Evolutionary conservation across 2,329 filamentous ascomycete genomes (phyloP), one percentile per base, ranked within the genome.

Genomic region (Nannizziopsis barbatae): DNA sequence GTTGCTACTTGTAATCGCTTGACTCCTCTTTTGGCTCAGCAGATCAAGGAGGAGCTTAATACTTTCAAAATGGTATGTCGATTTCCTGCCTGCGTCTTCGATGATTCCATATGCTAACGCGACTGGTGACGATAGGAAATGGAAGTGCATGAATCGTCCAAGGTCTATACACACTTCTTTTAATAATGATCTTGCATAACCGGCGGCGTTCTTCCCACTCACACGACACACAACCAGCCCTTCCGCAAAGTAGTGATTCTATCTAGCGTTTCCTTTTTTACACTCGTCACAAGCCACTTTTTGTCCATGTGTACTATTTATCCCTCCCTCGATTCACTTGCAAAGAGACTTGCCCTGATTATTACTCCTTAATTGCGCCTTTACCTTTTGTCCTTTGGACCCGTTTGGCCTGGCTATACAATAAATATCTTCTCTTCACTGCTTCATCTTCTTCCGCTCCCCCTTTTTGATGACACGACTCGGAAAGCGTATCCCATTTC

Each of bases 131-230:
- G 43, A 35, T 53, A 96, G 92, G 92, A 98, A 73, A 98, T 98
- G 92, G 92, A 96, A 74, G 92, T 98, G 61, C 92, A 98, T 67
- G 92, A 96, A 71, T 86, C 84, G 65, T 96, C 92, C 57, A 98
- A 96, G 74, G 89, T 95, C 62, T 95, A 98, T 75, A 98, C 92
- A 60, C 92, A 98, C 77, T 98, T 98, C 78, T 96, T 98, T 76
- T 98, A 79, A 27, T 27, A 27, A 90, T 51, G 49, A 55, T 42
- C 41, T 43, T 50, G 52, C 52, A 53, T 52, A 10, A 42, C 33
- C 42, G 49, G 45, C 43, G 52, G 50, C 52, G 52, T 53, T 53
- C 37, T 15, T 49, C 18, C 43, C 32, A 27, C 17, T n/a, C 17
- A 3, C 17, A 14, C 15, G 17, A 15, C 12, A 17, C 39, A 14